Evolutionary conservation across 1,284 basidiomycete genomes (phyloP).

Genomic region (Puccinia horiana): DNA sequence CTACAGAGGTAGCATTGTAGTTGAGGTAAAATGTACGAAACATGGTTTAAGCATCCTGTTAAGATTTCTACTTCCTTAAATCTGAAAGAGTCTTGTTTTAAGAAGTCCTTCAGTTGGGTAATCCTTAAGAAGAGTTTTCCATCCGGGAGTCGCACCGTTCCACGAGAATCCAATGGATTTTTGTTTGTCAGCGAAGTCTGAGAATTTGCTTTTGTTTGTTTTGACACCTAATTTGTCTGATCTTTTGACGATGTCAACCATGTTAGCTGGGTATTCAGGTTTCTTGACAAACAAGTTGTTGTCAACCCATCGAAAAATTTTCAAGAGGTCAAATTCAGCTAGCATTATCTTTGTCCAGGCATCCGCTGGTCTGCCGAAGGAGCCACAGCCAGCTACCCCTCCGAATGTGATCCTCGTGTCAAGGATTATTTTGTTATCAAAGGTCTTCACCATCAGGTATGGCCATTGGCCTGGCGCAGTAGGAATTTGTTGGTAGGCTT

Average conservation of each 20-base stretch:
- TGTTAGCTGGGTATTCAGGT: no score
- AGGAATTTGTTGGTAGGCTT: conserved; percentile 11
- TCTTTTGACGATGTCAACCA: background rate
- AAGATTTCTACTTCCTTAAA: background rate
- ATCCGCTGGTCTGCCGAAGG: no score
- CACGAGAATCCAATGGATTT: conserved; percentile 15
- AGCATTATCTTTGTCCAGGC: no score
- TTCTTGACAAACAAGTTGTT: no score
- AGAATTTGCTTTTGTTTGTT: background rate
- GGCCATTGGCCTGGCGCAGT: no score
- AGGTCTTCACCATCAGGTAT: no score
- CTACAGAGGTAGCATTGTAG: background rate
- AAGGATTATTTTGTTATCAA: no score
- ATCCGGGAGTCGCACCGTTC: background rate
- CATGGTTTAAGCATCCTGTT: background rate
- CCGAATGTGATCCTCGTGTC: no score
- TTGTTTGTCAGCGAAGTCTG: background rate
- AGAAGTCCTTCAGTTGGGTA: background rate
- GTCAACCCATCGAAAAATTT: no score
- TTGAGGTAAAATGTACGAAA: background rate
- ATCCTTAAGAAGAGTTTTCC: background rate
- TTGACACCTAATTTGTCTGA: background rate
- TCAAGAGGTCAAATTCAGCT: no score
- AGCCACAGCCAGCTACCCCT: no score
- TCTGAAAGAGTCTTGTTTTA: background rate